Evolutionary conservation across 1,284 basidiomycete species (phyloP), one percentile per base, ranked within the genome.

Genomic region (Cronartium quercuum): DNA sequence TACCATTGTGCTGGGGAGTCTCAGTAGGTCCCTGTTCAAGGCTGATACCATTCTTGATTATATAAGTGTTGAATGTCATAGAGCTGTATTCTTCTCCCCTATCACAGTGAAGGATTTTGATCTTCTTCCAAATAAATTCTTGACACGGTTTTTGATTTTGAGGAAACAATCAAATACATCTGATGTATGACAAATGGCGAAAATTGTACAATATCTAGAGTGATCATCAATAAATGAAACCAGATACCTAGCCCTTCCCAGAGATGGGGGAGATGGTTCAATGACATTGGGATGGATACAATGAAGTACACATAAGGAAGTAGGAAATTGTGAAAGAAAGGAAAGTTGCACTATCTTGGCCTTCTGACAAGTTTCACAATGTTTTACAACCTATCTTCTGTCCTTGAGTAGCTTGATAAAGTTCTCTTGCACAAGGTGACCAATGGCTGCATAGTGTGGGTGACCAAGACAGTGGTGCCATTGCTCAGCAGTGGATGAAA

Each of bases 1-100:
- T n/a, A 12, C 9, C 7, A 41, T 66, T 66, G 15, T 66, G 63
- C 63, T 66, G 34, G 7, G 63, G 63, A 7, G 63, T 66, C 13
- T 66, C 34, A 4, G 38, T 18, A 18, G 63, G 63, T 37, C 37
- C 7, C 18, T 44, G 42, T 18, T 44, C 42, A 9, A 44, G 18
- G 18, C 9, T 44, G n/a, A 44, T 44, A 9, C 42, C 42, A 44
- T 44, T 9, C 42, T 44, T 18, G 9, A 9, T 18, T 18, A 44
- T 9, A 44, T 44, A 44, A 44, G 42, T 9, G 18, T 9, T 9
- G 18, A 44, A 44, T 9, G 42, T 18, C 42, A 44, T 18, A 18
- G 42, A 44, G 9, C 42, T 9, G 18, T 44, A 44, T 44, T 44
- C 42, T 9, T 18, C 42, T 9, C 42, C 42, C 18, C 42, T 44